Conservation (phyloP, 495 filamentous ascomycete genomes). For the Penicillium arizonense region DNA sequence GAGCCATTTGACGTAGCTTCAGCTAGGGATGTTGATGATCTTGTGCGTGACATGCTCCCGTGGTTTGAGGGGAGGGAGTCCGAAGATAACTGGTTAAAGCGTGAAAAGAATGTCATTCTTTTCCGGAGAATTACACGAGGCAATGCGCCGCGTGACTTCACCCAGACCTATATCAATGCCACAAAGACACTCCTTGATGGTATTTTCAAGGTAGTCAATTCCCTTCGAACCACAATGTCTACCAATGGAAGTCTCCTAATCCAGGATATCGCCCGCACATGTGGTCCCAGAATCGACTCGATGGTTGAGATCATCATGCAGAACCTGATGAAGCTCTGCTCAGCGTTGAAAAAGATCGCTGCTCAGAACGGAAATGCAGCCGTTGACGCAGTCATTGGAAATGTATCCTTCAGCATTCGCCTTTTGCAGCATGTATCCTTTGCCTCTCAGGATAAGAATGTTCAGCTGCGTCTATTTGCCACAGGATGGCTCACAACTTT, state of each 20-base stretch:
- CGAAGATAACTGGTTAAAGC: conserved; percentile 83
- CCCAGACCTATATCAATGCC: conserved; percentile 61
- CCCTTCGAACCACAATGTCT: conserved; percentile 84
- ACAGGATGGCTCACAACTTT: conserved; percentile 82
- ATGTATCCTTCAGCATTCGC: conserved; percentile 73
- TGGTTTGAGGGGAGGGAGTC: conserved; percentile 88
- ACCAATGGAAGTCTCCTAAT: conserved; percentile 81
- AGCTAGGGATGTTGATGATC: conserved; percentile 78
- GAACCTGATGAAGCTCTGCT: conserved; percentile 83
- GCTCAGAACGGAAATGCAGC: conserved; percentile 75
- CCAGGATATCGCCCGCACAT: conserved; percentile 77
- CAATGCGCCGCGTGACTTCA: conserved; percentile 78
- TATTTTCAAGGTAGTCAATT: conserved; percentile 83
- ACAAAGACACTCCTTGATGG: conserved; percentile 80
- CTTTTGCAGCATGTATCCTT: conserved; percentile 78
- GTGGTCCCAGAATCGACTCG: conserved; percentile 75
- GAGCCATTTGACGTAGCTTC: conserved; percentile 82
- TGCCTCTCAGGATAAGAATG: conserved; percentile 89
- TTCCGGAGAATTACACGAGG: conserved; percentile 76
- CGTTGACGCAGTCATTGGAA: conserved; percentile 71
- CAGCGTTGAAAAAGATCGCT: conserved; percentile 84
- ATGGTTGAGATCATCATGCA: conserved; percentile 91
- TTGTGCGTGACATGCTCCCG: conserved; percentile 72
- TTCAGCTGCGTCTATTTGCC: conserved; percentile 73
- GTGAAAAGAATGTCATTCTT: conserved; percentile 75